These are phyloP conservation scores for Vairimorpha apis DNA, from an alignment of 371 early-diverging fungal species.

Conservation along the genomic window DNA sequence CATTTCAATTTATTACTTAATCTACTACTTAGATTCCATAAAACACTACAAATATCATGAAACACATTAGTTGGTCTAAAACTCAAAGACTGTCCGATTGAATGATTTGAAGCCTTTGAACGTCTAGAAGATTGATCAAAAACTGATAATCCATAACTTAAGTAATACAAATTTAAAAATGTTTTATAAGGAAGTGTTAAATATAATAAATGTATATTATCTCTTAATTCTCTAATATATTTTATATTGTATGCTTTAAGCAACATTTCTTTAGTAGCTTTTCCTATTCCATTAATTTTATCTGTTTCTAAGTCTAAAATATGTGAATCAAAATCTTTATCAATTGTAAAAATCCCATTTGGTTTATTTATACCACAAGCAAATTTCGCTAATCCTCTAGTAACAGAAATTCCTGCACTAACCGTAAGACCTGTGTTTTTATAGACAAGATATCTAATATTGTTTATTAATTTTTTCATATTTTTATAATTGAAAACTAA, in stretches of 20 bases:
- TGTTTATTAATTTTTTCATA: conserved; percentile 16
- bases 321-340: conserved; percentile 25
- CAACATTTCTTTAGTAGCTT: conserved; percentile 36
- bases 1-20: conserved; percentile 3
- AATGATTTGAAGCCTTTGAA: neutral
- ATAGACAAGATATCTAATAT: conserved; percentile 35
- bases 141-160: conserved; percentile 41
- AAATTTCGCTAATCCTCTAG: conserved; percentile 45
- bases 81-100: conserved; percentile 6
- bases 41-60: neutral
- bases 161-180: conserved; percentile 29
- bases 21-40: conserved; percentile 11
- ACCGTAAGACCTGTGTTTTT: conserved; percentile 43
- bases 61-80: conserved; percentile 37
- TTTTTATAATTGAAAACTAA: conserved; percentile 2
- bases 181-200: conserved; percentile 33
- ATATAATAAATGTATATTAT: conserved; percentile 20
- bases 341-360: conserved; percentile 35
- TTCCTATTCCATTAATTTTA: conserved; percentile 57
- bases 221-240: conserved; percentile 34
- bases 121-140: conserved; percentile 20
- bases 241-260: conserved; percentile 25
- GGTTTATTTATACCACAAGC: conserved; percentile 51
- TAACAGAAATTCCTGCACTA: conserved; percentile 50
- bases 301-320: conserved; percentile 24